phyloP scores from a whole-genome alignment of 176 grass and related monocot species.

The Eragrostis curvula region DNA sequence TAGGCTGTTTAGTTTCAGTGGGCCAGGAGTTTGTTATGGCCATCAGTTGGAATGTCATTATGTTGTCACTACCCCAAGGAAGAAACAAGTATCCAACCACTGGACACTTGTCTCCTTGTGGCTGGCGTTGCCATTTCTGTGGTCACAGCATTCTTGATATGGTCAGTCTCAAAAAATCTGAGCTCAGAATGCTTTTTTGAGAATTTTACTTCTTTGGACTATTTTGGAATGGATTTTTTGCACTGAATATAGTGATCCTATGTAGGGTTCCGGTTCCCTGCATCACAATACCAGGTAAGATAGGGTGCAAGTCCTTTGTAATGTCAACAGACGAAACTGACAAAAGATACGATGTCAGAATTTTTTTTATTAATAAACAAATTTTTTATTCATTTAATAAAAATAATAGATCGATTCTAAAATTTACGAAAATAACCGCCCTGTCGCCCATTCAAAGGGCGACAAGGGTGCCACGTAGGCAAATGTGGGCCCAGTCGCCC shows the following conservation, averaged over 20 bases:
- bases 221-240: neutral
- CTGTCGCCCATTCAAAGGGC: too few relatives aligned
- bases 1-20: slow-evolving; percentile 12
- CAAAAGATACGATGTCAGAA: too few relatives aligned
- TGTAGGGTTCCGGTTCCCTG: neutral
- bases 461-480: too few relatives aligned
- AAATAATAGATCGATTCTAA: too few relatives aligned
- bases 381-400: too few relatives aligned
- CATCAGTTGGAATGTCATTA: slow-evolving; percentile 36
- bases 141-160: neutral
- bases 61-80: neutral
- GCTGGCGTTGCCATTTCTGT: neutral
- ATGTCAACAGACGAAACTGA: too few relatives aligned
- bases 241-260: neutral
- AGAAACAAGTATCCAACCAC: slow-evolving; percentile 34
- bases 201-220: neutral
- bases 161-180: neutral
- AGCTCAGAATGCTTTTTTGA: neutral
- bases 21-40: slow-evolving; percentile 26
- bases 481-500: too few relatives aligned
- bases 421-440: too few relatives aligned
- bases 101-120: slow-evolving; percentile 4
- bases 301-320: neutral
- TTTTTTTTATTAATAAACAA: too few relatives aligned
- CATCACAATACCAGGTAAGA: neutral